A percentile compares a stretch with the other conserved stretches of the same genome.
Evolutionary conservation across 495 filamentous ascomycete genomes (phyloP).

Genomic region (Aspergillus affinis): DNA sequence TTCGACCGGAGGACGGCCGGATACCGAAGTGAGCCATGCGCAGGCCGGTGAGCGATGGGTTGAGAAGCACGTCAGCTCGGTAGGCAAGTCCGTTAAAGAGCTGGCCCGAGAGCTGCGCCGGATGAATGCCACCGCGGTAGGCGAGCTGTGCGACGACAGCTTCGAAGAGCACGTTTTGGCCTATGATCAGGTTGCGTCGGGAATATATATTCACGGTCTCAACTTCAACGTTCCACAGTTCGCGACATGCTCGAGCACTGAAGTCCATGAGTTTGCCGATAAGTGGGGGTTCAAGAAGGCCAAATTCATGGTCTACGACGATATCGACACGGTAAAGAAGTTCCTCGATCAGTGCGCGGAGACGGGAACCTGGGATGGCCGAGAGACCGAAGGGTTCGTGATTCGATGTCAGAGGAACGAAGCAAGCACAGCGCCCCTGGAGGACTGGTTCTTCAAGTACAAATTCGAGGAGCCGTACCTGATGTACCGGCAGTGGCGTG

Average conservation of each 20-base stretch:
- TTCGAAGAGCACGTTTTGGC: slow-evolving; percentile 98
- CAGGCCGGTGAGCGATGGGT: slow-evolving; percentile 81
- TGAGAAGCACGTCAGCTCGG: slow-evolving; percentile 68
- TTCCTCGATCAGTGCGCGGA: slow-evolving; percentile 84
- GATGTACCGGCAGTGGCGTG: slow-evolving; percentile 98
- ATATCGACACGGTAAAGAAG: slow-evolving; percentile 65
- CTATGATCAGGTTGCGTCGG: slow-evolving; percentile 79
- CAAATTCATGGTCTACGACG: slow-evolving; percentile 73
- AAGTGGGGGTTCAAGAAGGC: slow-evolving; percentile 93
- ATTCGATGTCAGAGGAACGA: slow-evolving; percentile 77
- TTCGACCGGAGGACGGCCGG: slow-evolving; percentile 75
- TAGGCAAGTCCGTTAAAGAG: slow-evolving; percentile 75
- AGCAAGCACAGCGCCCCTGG: slow-evolving; percentile 48
- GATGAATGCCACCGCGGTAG: slow-evolving; percentile 89
- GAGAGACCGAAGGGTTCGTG: slow-evolving; percentile 96
- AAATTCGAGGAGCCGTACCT: slow-evolving; percentile 99
- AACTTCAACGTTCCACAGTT: slow-evolving; percentile 93
- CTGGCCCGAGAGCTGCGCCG: slow-evolving; percentile 71
- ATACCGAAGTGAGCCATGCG: slow-evolving; percentile 75
- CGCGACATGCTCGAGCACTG: slow-evolving; percentile 71
- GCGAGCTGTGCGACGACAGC: slow-evolving; percentile 91
- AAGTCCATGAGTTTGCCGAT: slow-evolving; percentile 86
- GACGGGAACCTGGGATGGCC: slow-evolving; percentile 80
- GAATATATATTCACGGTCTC: slow-evolving; percentile 92
- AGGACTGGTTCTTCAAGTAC: slow-evolving; percentile 99